A percentile compares a stretch with the other conserved stretches of the same genome.
Conservation (phyloP, 441 rosid species). For the Jatropha multifida region DNA sequence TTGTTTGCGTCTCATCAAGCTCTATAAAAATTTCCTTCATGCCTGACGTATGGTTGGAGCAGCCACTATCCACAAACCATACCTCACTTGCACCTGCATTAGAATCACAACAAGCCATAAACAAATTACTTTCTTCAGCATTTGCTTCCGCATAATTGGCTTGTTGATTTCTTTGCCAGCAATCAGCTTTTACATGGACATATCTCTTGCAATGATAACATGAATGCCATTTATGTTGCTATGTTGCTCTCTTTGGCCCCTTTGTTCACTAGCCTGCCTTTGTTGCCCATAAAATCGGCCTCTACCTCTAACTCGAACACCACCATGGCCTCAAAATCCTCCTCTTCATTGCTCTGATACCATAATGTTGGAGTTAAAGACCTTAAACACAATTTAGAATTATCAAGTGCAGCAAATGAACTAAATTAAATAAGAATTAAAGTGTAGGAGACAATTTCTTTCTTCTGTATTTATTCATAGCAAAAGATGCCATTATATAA, state of each 20-base stretch:
- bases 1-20: not conserved
- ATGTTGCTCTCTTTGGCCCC: not conserved
- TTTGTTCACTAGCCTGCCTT: not conserved
- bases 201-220: not conserved
- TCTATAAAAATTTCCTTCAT: no score
- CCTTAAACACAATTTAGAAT: no score
- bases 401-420: no score
- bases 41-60: not conserved
- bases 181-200: not conserved
- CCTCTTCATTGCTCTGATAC: not conserved
- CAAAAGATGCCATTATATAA: no score
- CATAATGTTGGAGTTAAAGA: not conserved
- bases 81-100: not conserved
- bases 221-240: no score
- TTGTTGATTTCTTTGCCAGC: not conserved
- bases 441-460: no score
- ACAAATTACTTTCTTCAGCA: not conserved
- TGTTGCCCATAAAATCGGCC: not conserved
- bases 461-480: no score
- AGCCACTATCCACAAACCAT: not conserved
- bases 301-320: not conserved
- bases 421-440: no score
- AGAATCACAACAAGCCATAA: not conserved
- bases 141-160: not conserved
- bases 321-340: not conserved